These are phyloP conservation scores for Erythrobasidium hasegawianum DNA, from an alignment of 1,284 basidiomycete genomes.

Conservation along the genomic window DNA sequence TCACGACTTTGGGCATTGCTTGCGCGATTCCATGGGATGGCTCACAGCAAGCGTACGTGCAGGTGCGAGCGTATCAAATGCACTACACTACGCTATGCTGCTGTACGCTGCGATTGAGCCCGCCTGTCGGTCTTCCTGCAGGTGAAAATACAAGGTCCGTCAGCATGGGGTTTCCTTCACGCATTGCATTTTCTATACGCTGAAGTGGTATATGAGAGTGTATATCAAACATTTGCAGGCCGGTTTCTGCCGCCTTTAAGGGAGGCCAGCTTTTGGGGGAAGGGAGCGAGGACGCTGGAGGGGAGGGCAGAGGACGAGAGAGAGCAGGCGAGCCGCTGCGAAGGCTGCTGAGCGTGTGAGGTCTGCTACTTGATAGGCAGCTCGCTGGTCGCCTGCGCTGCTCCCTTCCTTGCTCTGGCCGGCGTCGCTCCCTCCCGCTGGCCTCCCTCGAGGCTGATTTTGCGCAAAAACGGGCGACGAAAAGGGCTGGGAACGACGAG, in stretches of 20 bases:
- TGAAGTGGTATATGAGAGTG: conserved; percentile 3
- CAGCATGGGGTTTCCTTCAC: too few relatives aligned
- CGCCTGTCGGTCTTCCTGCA: too few relatives aligned
- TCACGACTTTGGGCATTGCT: conserved; percentile 38
- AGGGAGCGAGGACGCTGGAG: not conserved
- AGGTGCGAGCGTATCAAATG: too few relatives aligned
- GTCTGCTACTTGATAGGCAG: not conserved
- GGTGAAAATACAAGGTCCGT: too few relatives aligned
- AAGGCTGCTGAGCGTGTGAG: conserved; percentile 1
- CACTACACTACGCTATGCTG: too few relatives aligned
- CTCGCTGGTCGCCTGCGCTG: not conserved
- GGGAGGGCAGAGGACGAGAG: not conserved
- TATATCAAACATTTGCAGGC: not conserved
- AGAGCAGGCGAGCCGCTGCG: not conserved
- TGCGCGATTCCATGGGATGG: not conserved
- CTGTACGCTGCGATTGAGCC: too few relatives aligned
- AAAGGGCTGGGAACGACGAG: too few relatives aligned
- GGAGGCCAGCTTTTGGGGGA: not conserved
- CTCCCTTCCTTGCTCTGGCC: too few relatives aligned
- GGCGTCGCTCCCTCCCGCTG: not conserved
- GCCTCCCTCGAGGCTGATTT: not conserved
- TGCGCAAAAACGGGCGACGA: not conserved
- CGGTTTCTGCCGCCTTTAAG: not conserved
- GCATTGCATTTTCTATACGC: not conserved
- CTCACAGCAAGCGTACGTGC: too few relatives aligned